Evolutionary conservation across 2,329 filamentous ascomycete species (phyloP).

Genomic region (Xylariaceae sp.): DNA sequence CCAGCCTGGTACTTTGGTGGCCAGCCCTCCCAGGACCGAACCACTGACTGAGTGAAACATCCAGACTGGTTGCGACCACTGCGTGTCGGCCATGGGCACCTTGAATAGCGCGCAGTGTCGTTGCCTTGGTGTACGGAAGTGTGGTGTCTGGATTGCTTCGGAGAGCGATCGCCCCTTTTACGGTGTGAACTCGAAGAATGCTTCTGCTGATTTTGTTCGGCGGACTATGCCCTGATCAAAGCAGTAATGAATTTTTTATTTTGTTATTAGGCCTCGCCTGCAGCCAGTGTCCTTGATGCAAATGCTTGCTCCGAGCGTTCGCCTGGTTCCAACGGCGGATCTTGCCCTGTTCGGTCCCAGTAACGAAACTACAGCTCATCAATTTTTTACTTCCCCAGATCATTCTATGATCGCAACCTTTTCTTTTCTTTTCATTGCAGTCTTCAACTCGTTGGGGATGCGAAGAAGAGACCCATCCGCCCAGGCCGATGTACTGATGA

Average conservation of each 20-base stretch:
- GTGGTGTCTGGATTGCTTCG: background rate
- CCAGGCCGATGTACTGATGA: too few relatives aligned
- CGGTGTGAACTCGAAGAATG: too few relatives aligned
- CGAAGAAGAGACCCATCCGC: background rate
- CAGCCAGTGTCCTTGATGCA: too few relatives aligned
- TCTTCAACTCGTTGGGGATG: background rate
- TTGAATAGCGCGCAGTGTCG: background rate
- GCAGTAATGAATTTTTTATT: background rate
- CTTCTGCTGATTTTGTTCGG: too few relatives aligned
- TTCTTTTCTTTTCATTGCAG: background rate
- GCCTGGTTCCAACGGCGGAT: too few relatives aligned
- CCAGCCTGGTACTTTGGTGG: background rate
- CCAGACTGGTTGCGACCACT: background rate
- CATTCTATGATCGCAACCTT: too few relatives aligned
- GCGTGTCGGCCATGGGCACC: background rate
- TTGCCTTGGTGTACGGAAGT: constrained; percentile 1
- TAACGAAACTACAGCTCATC: background rate
- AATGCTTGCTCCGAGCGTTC: too few relatives aligned
- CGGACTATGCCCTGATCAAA: too few relatives aligned
- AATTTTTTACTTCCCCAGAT: background rate
- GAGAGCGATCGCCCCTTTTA: too few relatives aligned
- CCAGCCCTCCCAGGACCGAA: background rate
- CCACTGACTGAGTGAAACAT: background rate
- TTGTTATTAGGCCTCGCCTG: too few relatives aligned
- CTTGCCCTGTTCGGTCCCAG: too few relatives aligned